phyloP scores from a whole-genome alignment of 169 alveolate species.

The Ichthyophthirius multifiliis region DNA sequence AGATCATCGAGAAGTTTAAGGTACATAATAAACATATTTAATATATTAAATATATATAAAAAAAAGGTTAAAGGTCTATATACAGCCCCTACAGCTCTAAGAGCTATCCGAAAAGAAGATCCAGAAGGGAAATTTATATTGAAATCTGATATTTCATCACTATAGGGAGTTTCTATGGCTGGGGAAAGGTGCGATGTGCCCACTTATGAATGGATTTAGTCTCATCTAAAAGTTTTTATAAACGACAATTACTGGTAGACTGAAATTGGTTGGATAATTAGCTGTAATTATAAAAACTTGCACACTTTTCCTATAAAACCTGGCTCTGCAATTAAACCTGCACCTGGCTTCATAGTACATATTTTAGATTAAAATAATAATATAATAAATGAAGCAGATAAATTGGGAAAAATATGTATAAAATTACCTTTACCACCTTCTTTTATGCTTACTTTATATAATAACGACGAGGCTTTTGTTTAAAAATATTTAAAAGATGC shows the following conservation, averaged over 20 bases:
- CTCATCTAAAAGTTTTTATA: conserved; percentile 57
- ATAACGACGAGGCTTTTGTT: conserved; percentile 75
- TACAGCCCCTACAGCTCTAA: conserved; percentile 87
- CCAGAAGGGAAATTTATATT: conserved; percentile 69
- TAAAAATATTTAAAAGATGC: conserved; percentile 74
- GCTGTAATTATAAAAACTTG: conserved; percentile 63
- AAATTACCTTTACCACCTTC: conserved; percentile 89
- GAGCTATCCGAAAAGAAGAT: conserved; percentile 86
- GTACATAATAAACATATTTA: no score
- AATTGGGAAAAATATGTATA: conserved; percentile 75
- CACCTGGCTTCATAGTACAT: conserved; percentile 79
- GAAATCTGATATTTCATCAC: conserved; percentile 56
- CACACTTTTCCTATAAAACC: conserved; percentile 62
- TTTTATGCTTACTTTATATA: conserved; percentile 82
- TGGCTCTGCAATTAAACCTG: conserved; percentile 86
- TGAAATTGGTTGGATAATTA: conserved; percentile 89
- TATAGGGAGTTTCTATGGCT: conserved; percentile 74
- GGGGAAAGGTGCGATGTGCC: conserved; percentile 91
- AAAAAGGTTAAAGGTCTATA: conserved; percentile 70
- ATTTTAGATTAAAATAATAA: conserved; percentile 76
- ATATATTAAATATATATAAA: no score
- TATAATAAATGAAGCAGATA: conserved; percentile 42
- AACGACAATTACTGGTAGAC: conserved; percentile 90
- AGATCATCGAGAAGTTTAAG: conserved; percentile 69
- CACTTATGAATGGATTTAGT: conserved; percentile 79